A percentile compares a stretch with the other conserved stretches of the same genome.
These are phyloP conservation scores for Dunaliella primolecta DNA, from an alignment of 139 green algal genomes.

Conservation along the genomic window DNA sequence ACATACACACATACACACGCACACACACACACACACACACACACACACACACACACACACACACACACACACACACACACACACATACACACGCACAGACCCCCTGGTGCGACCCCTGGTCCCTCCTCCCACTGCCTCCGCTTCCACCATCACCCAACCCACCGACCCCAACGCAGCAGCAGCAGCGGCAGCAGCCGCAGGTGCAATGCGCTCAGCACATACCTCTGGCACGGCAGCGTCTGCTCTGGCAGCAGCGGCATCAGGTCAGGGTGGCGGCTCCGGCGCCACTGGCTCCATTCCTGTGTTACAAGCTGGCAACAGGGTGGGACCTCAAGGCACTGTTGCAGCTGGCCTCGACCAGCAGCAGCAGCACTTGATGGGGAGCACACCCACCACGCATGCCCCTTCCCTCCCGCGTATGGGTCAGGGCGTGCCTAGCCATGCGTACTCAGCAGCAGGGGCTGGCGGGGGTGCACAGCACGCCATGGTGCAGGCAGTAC, in stretches of 20 bases:
- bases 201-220: not conserved
- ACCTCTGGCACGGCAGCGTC: not conserved
- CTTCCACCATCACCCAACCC: not conserved
- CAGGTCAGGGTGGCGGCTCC: too few relatives aligned
- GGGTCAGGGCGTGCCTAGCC: not conserved
- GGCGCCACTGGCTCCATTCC: not conserved
- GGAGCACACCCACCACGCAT: not conserved
- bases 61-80: too few relatives aligned
- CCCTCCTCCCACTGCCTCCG: not conserved
- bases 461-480: not conserved
- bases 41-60: too few relatives aligned
- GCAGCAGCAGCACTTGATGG: not conserved
- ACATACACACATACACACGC: too few relatives aligned
- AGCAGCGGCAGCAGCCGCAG: not conserved
- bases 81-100: too few relatives aligned
- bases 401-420: not conserved
- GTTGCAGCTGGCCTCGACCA: too few relatives aligned
- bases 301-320: not conserved
- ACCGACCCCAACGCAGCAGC: not conserved
- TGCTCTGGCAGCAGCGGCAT: too few relatives aligned
- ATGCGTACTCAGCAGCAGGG: not conserved
- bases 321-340: too few relatives aligned
- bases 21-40: too few relatives aligned
- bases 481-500: not conserved
- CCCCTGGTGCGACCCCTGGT: not conserved